Evolutionary conservation across 352 stramenopile species (phyloP).

Genomic region (Pythium phragmitis): DNA sequence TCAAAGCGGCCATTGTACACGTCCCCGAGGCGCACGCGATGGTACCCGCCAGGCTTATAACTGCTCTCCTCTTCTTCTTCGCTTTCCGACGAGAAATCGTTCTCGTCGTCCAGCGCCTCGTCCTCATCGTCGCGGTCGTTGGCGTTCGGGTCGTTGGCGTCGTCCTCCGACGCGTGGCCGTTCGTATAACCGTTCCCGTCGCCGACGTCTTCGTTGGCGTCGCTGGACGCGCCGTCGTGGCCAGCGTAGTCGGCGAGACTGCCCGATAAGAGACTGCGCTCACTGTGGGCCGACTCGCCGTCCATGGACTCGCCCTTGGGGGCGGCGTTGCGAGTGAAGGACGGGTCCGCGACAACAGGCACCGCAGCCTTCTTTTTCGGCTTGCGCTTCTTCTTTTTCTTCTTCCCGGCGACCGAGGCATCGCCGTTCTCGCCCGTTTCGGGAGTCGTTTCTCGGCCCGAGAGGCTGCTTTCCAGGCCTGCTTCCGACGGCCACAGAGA

Average conservation of each 20-base stretch:
- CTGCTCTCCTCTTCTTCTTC: conserved; percentile 93
- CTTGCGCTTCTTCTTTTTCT: conserved; percentile 34
- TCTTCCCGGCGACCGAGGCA: conserved; percentile 6
- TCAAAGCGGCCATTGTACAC: conserved; percentile 94
- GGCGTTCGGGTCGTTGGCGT: conserved; percentile 11
- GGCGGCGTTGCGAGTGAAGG: conserved; percentile 22
- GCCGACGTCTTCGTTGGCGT: background rate
- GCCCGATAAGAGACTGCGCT: conserved; percentile 31
- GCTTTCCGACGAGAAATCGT: conserved; percentile 81
- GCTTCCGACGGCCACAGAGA: background rate
- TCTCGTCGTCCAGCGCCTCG: conserved; percentile 88
- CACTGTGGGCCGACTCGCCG: conserved; percentile 28
- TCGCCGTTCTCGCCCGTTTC: conserved; percentile 3
- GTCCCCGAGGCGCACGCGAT: conserved; percentile 93
- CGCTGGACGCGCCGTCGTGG: conserved; percentile 1
- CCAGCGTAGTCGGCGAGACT: conserved; percentile 24
- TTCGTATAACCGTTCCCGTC: conserved; percentile 11
- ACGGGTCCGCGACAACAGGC: background rate
- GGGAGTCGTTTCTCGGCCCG: background rate
- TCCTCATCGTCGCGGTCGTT: conserved; percentile 21
- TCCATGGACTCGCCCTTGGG: conserved; percentile 34
- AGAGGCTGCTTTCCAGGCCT: background rate
- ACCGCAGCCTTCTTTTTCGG: conserved; percentile 24
- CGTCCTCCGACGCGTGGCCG: conserved; percentile 4
- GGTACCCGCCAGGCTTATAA: conserved; percentile 98